Evolutionary conservation across 2,329 filamentous ascomycete genomes (phyloP), one percentile per base, ranked within the genome.

Genomic region (Ceratocystis cacaofunesta): DNA sequence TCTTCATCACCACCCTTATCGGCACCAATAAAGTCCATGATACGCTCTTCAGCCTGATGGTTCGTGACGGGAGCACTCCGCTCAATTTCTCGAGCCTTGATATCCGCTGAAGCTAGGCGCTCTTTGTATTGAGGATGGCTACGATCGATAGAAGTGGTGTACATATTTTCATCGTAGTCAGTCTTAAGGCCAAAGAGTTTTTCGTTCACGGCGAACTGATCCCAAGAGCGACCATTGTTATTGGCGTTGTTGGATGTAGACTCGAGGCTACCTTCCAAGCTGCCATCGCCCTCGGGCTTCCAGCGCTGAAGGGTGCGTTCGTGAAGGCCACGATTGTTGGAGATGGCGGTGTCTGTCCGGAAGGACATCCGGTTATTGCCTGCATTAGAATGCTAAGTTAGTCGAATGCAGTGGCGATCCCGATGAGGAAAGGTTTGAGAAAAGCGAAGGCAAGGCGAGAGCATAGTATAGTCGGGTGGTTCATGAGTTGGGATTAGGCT

Each of bases 181-280:
- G 88, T 94, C 75, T 85, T 90, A 48, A 95, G 77, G 44, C 94
- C 94, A 72, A 96, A 97, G 36, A 90, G 84, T 65, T 85, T 82
- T 75, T 95, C 89, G 72, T 97, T 97, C 68, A 83, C 86, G 66
- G 89, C 88, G 72, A 99, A 99, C 74, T 99, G 94, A 73, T 99
- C 92, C 94, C 94, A 99, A 5, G 76, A 78, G 15, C 62, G 17
- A 30, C 50, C 60, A 57, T 50, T 63, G 41, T 61, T 64, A 28
- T n/a, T 48, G 32, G 17, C 36, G 36, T 48, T 58, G 15, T 55
- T 60, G 17, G 75, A 72, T 1, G 79, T 70, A 62, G 78, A 83
- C 71, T 94, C 90, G 28, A 96, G 79, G 61, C 87, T 87, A 69
- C 89, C 80, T 71, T 92, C 87, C 50, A 83, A 74, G 68, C 86